Evolutionary conservation across 371 early-diverging fungal genomes (phyloP), one percentile per base, ranked within the genome.

Genomic region (Mortierella sp.): DNA sequence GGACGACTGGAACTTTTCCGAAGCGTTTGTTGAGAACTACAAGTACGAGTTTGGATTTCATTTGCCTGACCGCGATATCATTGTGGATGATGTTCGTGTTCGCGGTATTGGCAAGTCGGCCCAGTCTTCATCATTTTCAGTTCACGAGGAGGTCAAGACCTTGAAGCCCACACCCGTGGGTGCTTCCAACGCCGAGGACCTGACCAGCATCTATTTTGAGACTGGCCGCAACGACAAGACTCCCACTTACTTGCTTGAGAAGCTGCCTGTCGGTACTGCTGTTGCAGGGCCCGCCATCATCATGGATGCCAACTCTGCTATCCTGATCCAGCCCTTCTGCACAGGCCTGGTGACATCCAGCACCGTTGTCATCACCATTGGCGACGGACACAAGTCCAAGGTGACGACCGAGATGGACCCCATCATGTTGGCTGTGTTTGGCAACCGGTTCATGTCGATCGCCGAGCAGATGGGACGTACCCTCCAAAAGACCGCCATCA

Each of bases 401-500:
- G 88, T 90, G 0, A 91, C 92, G 0, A 92, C 92, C 5, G 93
- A 90, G 75, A 86, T 90, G 83, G 97, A 97, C 73, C 96, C 97
- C 37, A 96, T 98, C 74, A 94, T 94, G 87, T 90, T 99, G 13
- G 93, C 97, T 4, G 95, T 99, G 26, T 98, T 99, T 85, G 95
- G 96, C 0, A 98, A 98, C 89, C 93, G 99, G 5, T 99, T 99
- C 81, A 99, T 99, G 99, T 93, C 94, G 74, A 98, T 99, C 87
- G 99, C 98, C 19, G 98, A 98, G 82, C 98, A 98, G 88, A 98
- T 98, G 99, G 99, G 99, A 21, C 91, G 95, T 28, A 96, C 98
- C 5, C 86, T 98, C 31, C 97, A 98, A 87, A 96, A 97, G 88
- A 99, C 99, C 0, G 92, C 98, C 37, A 95, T 98, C 51, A 96